phyloP scores from a whole-genome alignment of 352 stramenopile species.

The Stephanocyclus meneghinianus region DNA sequence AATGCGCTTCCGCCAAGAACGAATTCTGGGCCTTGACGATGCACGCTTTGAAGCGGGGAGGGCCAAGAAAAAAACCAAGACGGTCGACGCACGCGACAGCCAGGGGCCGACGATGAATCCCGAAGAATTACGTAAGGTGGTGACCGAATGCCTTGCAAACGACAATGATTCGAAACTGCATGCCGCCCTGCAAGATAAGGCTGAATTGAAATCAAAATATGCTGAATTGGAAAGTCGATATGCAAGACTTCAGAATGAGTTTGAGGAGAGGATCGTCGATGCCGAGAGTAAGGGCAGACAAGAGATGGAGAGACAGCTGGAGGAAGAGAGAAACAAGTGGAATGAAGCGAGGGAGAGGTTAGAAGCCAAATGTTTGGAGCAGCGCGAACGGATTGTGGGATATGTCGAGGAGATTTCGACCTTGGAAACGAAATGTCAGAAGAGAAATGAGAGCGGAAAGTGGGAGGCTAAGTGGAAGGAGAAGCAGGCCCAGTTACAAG shows the following conservation, averaged over 20 bases:
- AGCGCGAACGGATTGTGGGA: background rate
- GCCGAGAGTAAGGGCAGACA: background rate
- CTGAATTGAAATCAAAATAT: background rate
- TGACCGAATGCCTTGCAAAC: background rate
- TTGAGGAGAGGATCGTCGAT: background rate
- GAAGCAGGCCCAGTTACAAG: background rate
- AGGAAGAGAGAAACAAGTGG: background rate
- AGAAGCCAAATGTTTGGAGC: background rate
- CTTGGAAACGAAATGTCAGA: constrained; percentile 6
- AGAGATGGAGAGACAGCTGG: background rate
- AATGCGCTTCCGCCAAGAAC: too few relatives aligned
- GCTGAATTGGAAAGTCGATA: background rate
- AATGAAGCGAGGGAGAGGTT: background rate
- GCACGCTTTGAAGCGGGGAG: background rate
- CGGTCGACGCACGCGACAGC: background rate
- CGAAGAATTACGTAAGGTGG: constrained; percentile 3
- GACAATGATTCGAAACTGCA: background rate
- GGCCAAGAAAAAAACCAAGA: background rate
- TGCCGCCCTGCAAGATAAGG: background rate
- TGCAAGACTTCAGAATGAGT: background rate
- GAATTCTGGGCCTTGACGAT: too few relatives aligned
- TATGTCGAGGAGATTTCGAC: background rate
- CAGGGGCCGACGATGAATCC: background rate
- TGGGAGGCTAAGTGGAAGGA: constrained; percentile 7
- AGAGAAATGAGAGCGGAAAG: background rate